phyloP scores from a whole-genome alignment of 2,329 filamentous ascomycete species.

The Colletotrichum scovillei region DNA sequence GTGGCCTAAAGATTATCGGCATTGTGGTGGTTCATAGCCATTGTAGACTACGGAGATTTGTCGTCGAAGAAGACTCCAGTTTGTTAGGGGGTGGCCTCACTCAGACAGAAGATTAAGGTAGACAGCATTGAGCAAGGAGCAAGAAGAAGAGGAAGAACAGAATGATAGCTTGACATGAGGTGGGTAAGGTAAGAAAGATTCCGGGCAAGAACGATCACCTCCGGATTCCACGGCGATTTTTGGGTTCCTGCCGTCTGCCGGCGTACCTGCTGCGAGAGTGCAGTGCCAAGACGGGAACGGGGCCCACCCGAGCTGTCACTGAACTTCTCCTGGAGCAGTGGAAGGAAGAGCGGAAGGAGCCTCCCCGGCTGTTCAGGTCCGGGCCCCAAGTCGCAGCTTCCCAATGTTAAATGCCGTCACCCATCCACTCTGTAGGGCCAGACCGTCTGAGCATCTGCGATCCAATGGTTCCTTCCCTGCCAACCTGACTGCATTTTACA shows the following conservation, averaged over 20 bases:
- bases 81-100: no score
- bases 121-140: not conserved
- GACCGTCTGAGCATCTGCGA: conserved; percentile 4
- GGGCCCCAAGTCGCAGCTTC: not conserved
- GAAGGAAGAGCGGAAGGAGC: conserved; percentile 33
- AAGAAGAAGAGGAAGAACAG: not conserved
- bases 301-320: conserved; percentile 19
- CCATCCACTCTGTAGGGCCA: not conserved
- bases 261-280: conserved; percentile 2
- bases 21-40: not conserved
- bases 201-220: not conserved
- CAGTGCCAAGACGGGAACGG: conserved; percentile 30
- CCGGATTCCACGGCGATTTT: not conserved
- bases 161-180: not conserved
- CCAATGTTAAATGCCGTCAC: conserved; percentile 23
- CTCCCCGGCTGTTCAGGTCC: conserved; percentile 23
- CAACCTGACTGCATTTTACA: no score
- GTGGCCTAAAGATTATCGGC: not conserved
- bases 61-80: not conserved
- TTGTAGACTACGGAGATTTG: not conserved
- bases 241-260: not conserved
- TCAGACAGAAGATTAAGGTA: not conserved
- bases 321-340: not conserved
- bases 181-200: not conserved
- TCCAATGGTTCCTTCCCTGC: not conserved